These are phyloP conservation scores for Orbilia javanica DNA, from an alignment of 2,329 filamentous ascomycete genomes.

Conservation along the genomic window DNA sequence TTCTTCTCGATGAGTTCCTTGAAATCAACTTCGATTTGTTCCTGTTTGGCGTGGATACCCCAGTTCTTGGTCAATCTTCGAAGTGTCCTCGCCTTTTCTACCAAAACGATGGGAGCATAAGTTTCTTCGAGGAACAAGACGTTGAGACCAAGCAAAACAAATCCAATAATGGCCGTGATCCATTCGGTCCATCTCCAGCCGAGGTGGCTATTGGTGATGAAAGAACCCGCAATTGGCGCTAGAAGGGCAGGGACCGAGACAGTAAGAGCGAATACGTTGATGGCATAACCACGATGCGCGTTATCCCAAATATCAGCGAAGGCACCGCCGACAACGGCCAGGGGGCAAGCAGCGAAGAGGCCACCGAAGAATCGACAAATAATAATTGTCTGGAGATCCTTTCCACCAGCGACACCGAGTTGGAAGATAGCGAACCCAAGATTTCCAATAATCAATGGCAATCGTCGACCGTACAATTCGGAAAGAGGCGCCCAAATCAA, in stretches of 20 bases:
- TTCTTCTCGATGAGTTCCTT: constrained; percentile 73
- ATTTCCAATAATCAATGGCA: constrained; percentile 74
- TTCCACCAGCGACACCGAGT: constrained; percentile 74
- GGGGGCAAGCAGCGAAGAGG: constrained; percentile 76
- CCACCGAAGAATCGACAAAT: constrained; percentile 83
- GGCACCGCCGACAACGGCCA: constrained; percentile 78
- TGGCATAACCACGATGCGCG: constrained; percentile 72
- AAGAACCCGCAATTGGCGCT: constrained; percentile 78
- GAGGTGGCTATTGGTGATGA: constrained; percentile 73
- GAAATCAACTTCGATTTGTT: constrained; percentile 78
- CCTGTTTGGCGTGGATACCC: constrained; percentile 79
- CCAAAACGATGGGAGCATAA: constrained; percentile 76
- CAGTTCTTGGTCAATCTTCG: constrained; percentile 76
- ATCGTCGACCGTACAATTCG: constrained; percentile 76
- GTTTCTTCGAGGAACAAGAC: constrained; percentile 76
- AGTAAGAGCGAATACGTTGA: constrained; percentile 72
- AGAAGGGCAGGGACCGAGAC: constrained; percentile 77
- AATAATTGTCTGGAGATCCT: constrained; percentile 77
- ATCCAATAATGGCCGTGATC: constrained; percentile 74
- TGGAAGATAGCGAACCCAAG: constrained; percentile 79
- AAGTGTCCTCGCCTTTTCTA: constrained; percentile 73
- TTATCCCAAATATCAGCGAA: constrained; percentile 80
- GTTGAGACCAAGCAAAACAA: constrained; percentile 72
- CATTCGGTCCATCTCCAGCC: constrained; percentile 83
- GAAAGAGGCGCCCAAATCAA: constrained; percentile 79